Evolutionary conservation across 164 flowering plant genomes (phyloP), one percentile per base, ranked within the genome.

Genomic region (Liquidambar formosana): DNA sequence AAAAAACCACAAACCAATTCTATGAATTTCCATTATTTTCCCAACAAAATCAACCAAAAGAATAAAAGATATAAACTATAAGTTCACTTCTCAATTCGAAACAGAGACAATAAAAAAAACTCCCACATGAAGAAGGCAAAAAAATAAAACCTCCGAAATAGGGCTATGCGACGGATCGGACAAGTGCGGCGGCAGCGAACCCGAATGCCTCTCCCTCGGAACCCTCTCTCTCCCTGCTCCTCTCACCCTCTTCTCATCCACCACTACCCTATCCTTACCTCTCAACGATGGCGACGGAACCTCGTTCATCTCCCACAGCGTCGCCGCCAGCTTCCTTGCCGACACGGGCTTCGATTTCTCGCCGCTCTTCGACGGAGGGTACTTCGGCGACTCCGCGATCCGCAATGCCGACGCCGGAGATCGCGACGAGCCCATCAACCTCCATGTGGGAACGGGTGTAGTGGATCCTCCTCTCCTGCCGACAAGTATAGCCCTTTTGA

Each of bases 111-210:
- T n/a, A n/a, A n/a, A n/a, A n/a, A n/a, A n/a, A n/a, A n/a, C n/a
- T n/a, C n/a, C n/a, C n/a, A n/a, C n/a, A n/a, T n/a, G n/a, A n/a
- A n/a, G n/a, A n/a, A n/a, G n/a, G n/a, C n/a, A n/a, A n/a, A n/a
- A n/a, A n/a, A n/a, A n/a, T n/a, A n/a, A n/a, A n/a, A 92, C 99
- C 87, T 91, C 93, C 0, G 99, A 93, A 67, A 76, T 89, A 56
- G 98, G 96, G 57, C 92, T 93, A 73, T 91, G 93, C 10, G 98
- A 90, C 0, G 97, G 97, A 89, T 95, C 99, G 13, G 98, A 93
- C 73, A 95, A 83, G 76, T 90, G 97, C 0, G 88, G 96, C 60
- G 95, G 96, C 27, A 92, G 76, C 33, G 92, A 89, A 28, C 86
- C 86, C 0, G 89, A 83, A 45, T 54, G 60, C 53, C 67, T 76